Evolutionary conservation across 78 protist genomes (phyloP).

Genomic region (Dictyostelium purpureum): DNA sequence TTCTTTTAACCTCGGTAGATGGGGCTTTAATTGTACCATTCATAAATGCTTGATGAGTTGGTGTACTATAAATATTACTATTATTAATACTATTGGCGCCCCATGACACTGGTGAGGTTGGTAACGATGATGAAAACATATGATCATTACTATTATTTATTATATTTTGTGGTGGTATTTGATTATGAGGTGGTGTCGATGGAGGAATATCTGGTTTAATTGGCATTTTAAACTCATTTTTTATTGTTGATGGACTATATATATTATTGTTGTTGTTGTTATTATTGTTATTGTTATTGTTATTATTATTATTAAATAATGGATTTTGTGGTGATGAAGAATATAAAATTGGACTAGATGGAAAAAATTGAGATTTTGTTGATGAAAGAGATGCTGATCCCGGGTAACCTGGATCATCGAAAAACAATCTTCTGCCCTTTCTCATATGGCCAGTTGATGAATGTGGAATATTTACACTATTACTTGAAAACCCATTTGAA

Average conservation of each 20-base stretch:
- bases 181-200: no score
- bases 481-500: no score
- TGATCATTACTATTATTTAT: not conserved
- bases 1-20: constrained; percentile 5
- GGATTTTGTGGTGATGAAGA: not conserved
- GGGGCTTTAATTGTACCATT: not conserved
- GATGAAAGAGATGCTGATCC: not conserved
- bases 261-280: constrained; percentile 12
- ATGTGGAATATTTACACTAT: not conserved
- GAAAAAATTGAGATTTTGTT: not conserved
- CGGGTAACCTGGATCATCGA: not conserved
- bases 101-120: constrained; percentile 61
- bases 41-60: not conserved
- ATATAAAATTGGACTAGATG: constrained; percentile 7
- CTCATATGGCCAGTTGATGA: constrained; percentile 6
- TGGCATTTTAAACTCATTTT: no score
- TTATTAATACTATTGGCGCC: not conserved
- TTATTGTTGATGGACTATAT: no score
- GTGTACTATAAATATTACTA: not conserved
- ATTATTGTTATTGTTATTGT: not conserved
- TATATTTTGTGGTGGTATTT: no score
- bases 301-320: not conserved
- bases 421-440: constrained; percentile 54
- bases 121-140: constrained; percentile 63
- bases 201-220: no score